Base-by-base conservation (phyloP, 2,329 filamentous ascomycete species). In the Pezicula rhizophila region DNA sequence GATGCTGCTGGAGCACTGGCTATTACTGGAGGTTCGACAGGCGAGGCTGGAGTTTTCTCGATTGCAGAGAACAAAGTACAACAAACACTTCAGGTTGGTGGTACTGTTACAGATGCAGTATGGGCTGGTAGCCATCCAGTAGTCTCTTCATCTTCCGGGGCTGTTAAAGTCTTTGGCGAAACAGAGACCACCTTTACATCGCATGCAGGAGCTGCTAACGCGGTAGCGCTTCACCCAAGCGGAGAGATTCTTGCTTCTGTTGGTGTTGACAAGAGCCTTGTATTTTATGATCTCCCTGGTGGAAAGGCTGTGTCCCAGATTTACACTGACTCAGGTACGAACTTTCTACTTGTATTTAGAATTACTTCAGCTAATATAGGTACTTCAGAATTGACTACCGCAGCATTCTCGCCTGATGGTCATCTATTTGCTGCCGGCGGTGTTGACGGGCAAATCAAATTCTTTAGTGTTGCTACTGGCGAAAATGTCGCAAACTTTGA, bases 391-490 rank as follows among this genome's bases (percentile, higher is more conserved):
- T 56, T 66, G 14, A 87, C 86, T 1, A 80, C 84, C 45, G 87
- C 84, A 55, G 80, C 85, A 31, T 97, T 99, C 77, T 93, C 99
- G 66, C 93, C 95, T 6, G 93, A 99, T 64, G 93, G 93, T n/a
- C 89, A 96, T 64, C 77, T 99, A 5, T 82, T 97, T 59, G 92
- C 89, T 35, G 87, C 85, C 2, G 93, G 92, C 54, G 87, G 86
- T n/a, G 72, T 73, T 8, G 77, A 85, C 43, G 89, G 89, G 40
- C 82, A 89, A 50, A 86, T 99, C 66, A 89, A 91, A 66, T 79
- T 99, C 46, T 97, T 87, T 70, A 87, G 96, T 68, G 85, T 90
- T 57, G 91, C 87, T 67, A 87, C 80, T 0, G 85, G 90, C 34
- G 79, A 84, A 52, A 78, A 82, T 56, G 88, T 89, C 25, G 89